Base-by-base conservation (phyloP, 345 rosid genomes). In the Abelmoschus esculentus region DNA sequence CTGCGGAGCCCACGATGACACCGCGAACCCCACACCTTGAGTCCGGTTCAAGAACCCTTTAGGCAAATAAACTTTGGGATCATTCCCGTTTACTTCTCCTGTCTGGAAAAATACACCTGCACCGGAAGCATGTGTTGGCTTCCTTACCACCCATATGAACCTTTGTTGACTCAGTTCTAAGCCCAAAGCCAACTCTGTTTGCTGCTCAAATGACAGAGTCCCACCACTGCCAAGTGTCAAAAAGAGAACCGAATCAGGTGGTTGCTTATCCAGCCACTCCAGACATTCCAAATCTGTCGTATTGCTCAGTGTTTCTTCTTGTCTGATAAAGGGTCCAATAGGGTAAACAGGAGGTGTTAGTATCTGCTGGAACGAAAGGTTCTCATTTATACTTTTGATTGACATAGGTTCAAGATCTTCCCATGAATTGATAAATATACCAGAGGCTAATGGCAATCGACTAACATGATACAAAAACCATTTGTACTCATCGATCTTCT, bases 401-500 rank as follows among this genome's bases (percentile, higher is more conserved):
- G 79, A 54, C 3, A 17, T 9, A 0, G 80, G 67, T 61, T 87
- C 74, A 70, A 85, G 67, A 22, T 78, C 87, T 44, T 83, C 81
- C 87, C 86, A 85, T 1, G 80, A 78, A 73, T 83, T 87, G 17
- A 85, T 12, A 72, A 87, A 72, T 60, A 85, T 72, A 22, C 86
- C 91, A 61, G 78, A 78, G 8, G 77, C 79, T 60, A 32, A 38
- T 0, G 79, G 50, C 1, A 75, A 52, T 54, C 71, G 70, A 34
- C 62, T 66, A n/a, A 53, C 49, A 29, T 11, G 57, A 40, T 31
- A 14, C 3, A 57, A 34, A 36, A 28, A 66, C 59, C 36, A 40
- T 29, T 52, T 52, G 52, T 72, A 72, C 10, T 60, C 67, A 2
- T 61, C 67, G 12, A 3, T 32, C 7, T 61, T 71, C 60, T 78